Evolutionary conservation across 768 basidiomycete genomes (phyloP).

Genomic region (Hygrophorus russula): DNA sequence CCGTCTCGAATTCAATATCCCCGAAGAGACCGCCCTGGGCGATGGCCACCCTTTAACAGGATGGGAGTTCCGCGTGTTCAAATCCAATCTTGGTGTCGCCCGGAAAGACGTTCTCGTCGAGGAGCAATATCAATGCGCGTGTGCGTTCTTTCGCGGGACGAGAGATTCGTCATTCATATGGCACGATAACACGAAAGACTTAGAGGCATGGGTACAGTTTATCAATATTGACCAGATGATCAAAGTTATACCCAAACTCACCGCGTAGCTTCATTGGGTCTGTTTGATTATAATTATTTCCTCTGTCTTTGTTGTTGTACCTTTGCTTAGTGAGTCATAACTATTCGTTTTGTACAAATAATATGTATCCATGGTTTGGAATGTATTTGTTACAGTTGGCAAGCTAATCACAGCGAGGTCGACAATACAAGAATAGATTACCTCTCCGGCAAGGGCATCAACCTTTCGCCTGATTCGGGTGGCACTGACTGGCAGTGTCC

Average conservation of each 20-base stretch:
- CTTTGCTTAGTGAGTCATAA: too few relatives aligned
- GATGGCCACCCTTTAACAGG: constrained; percentile 63
- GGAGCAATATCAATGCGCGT: constrained; percentile 68
- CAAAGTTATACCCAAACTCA: constrained; percentile 66
- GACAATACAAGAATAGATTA: too few relatives aligned
- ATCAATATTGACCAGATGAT: constrained; percentile 75
- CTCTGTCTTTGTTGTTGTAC: background rate
- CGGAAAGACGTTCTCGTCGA: constrained; percentile 42
- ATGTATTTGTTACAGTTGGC: too few relatives aligned
- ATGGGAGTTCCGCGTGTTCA: constrained; percentile 83
- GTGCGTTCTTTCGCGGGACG: constrained; percentile 65
- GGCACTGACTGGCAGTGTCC: too few relatives aligned
- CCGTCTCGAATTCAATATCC: constrained; percentile 74
- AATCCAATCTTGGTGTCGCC: constrained; percentile 58
- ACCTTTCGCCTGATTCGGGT: too few relatives aligned
- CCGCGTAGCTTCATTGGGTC: constrained; percentile 22
- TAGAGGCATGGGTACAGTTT: constrained; percentile 78
- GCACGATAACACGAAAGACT: constrained; percentile 52
- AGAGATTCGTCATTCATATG: constrained; percentile 60
- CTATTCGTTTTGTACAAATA: too few relatives aligned
- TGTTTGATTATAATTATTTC: background rate
- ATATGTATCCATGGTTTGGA: too few relatives aligned
- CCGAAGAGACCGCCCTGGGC: constrained; percentile 42
- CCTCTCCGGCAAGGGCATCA: too few relatives aligned
- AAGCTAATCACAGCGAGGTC: background rate